phyloP scores from a whole-genome alignment of 305 asterid genomes.

The Fraxinus greggii region DNA sequence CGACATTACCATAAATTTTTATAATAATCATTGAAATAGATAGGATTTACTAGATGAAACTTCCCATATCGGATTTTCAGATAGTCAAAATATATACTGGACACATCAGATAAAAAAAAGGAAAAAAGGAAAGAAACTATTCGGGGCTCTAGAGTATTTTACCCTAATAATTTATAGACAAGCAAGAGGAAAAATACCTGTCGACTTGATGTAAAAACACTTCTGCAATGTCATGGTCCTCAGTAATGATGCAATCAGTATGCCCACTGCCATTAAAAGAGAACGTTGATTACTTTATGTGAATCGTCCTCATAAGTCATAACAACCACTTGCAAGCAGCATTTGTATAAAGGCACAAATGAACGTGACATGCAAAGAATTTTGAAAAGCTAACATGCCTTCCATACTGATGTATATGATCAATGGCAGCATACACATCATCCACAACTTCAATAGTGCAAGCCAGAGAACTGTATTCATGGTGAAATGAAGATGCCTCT shows the following conservation, averaged over 20 bases:
- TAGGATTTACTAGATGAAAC: no score
- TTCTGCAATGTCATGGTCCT: conserved; percentile 48
- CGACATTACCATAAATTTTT: no score
- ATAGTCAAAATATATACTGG: background rate
- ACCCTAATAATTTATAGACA: background rate
- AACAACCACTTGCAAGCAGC: background rate
- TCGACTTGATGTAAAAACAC: conserved; percentile 52
- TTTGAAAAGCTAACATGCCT: conserved; percentile 38
- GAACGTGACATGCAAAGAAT: background rate
- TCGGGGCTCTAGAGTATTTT: background rate
- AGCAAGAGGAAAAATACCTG: conserved; percentile 33
- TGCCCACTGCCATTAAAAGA: conserved; percentile 48
- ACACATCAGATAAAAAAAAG: background rate
- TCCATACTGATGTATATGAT: conserved; percentile 58
- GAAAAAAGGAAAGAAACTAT: background rate
- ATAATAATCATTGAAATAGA: no score
- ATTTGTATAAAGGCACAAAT: background rate
- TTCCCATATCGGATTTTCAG: background rate
- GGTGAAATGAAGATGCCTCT: conserved; percentile 43
- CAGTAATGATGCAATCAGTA: conserved; percentile 62
- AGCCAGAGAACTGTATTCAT: conserved; percentile 51
- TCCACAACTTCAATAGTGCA: conserved; percentile 65
- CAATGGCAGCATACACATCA: conserved; percentile 51
- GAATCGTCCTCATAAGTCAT: background rate
- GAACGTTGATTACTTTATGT: background rate